Conservation (phyloP, 352 stramenopile genomes). For the Globisporangium splendens region DNA sequence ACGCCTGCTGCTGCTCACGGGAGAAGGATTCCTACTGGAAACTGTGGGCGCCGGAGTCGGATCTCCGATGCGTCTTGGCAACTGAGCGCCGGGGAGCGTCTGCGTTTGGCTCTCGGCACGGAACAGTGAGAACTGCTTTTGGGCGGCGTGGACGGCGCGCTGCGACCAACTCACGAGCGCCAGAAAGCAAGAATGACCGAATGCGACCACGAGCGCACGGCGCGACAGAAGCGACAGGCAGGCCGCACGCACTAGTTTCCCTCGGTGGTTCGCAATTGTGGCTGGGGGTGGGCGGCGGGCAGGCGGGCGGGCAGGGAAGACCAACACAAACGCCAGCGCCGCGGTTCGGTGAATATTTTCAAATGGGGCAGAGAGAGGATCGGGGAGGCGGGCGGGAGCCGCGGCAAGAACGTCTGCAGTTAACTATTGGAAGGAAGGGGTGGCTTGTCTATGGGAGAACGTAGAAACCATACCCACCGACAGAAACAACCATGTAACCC, state of each 20-base stretch:
- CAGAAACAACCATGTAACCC: neutral
- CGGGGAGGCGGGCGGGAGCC: no score
- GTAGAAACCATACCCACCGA: slow-evolving; percentile 8
- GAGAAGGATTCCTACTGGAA: neutral
- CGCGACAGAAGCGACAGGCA: slow-evolving; percentile 16
- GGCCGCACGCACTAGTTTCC: neutral
- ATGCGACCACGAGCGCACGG: slow-evolving; percentile 11
- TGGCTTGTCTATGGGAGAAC: slow-evolving; percentile 10
- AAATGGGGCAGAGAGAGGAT: slow-evolving; percentile 4
- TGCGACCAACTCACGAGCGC: slow-evolving; percentile 16
- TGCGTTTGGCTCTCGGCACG: no score
- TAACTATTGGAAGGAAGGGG: neutral
- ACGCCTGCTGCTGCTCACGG: no score
- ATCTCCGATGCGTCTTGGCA: no score
- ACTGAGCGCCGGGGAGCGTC: no score
- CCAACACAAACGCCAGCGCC: slow-evolving; percentile 2
- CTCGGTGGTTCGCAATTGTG: slow-evolving; percentile 13
- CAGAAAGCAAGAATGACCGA: slow-evolving; percentile 29
- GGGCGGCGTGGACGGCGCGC: slow-evolving; percentile 2
- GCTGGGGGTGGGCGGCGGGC: slow-evolving; percentile 2
- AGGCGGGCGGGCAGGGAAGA: neutral
- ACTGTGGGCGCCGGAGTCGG: no score
- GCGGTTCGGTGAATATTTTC: slow-evolving; percentile 18
- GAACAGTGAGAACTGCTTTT: neutral
- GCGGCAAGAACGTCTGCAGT: neutral